Evolutionary conservation across 257 asterid species (phyloP).

Genomic region (Solanum pennellii): DNA sequence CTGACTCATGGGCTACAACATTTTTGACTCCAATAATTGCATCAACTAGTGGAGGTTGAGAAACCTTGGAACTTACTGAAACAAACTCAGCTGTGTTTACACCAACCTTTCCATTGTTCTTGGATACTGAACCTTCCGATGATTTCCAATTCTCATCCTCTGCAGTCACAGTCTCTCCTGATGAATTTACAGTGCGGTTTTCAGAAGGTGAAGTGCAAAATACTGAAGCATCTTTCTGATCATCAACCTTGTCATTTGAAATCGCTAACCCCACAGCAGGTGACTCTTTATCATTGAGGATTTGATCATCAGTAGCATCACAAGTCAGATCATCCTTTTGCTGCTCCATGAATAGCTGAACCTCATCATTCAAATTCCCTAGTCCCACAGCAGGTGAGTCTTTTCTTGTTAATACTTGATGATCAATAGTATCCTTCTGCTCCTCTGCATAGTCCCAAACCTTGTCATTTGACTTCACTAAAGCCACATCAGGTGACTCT

Average conservation of each 20-base stretch:
- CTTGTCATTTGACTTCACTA: neutral
- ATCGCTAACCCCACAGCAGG: neutral
- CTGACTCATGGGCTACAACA: slow-evolving; percentile 10
- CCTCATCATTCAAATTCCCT: neutral
- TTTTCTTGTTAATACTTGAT: neutral
- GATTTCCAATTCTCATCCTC: slow-evolving; percentile 6
- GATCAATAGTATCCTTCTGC: neutral
- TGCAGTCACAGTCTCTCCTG: slow-evolving; percentile 11
- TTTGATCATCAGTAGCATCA: neutral
- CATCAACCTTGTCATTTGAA: neutral
- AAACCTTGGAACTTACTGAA: neutral
- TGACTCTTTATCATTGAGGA: neutral
- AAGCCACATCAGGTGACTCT: too few relatives aligned
- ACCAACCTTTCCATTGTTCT: slow-evolving; percentile 12
- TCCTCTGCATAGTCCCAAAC: neutral
- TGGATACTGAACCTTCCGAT: neutral
- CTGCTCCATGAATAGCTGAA: neutral
- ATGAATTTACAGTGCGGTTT: neutral
- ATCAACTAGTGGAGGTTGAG: slow-evolving; percentile 4
- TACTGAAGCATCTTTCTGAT: neutral
- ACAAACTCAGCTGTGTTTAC: too few relatives aligned
- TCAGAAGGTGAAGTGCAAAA: neutral
- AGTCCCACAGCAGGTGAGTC: neutral
- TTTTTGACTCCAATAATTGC: slow-evolving; percentile 16
- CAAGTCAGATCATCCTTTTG: neutral